A percentile compares a stretch with the other conserved stretches of the same genome.
Conservation (phyloP, 2,329 filamentous ascomycete species). For the Nothomitra cinnamomea region DNA sequence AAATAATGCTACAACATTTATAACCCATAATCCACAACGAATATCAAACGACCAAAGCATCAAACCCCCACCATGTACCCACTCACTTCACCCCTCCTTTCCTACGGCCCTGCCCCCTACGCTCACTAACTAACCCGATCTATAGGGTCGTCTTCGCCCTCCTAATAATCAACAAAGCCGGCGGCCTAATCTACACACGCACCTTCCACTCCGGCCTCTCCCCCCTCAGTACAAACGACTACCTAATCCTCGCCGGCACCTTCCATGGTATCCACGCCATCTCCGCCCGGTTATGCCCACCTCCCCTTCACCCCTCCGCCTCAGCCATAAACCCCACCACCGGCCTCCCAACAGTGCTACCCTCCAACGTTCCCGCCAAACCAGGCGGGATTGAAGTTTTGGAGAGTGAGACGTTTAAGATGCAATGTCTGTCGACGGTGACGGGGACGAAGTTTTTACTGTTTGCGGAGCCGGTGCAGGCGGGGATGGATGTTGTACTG, state of each 20-base stretch:
- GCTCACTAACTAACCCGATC: neutral
- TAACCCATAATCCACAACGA: too few relatives aligned
- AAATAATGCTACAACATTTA: too few relatives aligned
- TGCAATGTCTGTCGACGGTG: constrained; percentile 90
- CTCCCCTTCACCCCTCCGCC: constrained; percentile 19
- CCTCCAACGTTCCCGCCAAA: too few relatives aligned
- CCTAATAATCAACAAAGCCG: constrained; percentile 97
- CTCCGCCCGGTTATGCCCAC: constrained; percentile 34
- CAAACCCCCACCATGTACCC: too few relatives aligned
- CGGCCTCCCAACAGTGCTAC: constrained; percentile 6
- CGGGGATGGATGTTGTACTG: constrained; percentile 71
- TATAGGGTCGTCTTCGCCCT: constrained; percentile 82
- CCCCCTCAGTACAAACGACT: constrained; percentile 87
- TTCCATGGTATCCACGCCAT: constrained; percentile 72
- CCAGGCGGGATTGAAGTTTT: constrained; percentile 68
- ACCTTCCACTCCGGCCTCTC: constrained; percentile 78
- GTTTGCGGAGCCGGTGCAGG: constrained; percentile 80
- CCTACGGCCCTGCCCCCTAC: constrained; percentile 3
- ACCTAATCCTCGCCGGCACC: constrained; percentile 87
- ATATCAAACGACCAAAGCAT: too few relatives aligned
- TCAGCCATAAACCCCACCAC: constrained; percentile 5
- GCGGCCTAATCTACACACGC: constrained; percentile 88
- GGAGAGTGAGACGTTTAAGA: constrained; percentile 82
- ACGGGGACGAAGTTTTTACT: constrained; percentile 92
- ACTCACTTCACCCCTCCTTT: neutral